Evolutionary conservation across 1,284 basidiomycete species (phyloP), one percentile per base, ranked within the genome.

Genomic region (Trametes sp.): DNA sequence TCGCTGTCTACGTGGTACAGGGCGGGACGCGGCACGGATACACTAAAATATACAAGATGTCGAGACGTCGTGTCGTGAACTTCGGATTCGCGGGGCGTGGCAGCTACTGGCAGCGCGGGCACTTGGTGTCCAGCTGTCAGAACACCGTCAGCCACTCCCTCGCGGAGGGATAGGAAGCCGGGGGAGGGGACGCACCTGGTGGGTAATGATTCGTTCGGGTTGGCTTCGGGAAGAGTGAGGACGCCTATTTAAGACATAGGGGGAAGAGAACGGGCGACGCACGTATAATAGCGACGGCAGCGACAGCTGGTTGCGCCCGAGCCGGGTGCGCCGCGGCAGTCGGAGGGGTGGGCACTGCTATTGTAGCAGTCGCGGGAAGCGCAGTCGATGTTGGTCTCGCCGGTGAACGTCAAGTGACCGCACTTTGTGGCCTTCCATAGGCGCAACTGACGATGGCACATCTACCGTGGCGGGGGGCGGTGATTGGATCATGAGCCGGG

Each of bases 381-480:
- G 70, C 89, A 92, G 76, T 91, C 89, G 74, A 88, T 72, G 71
- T 79, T 66, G 44, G 70, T 72, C 59, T 86, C 82, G 29, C 80
- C 77, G 64, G 76, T 80, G 69, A 83, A 85, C n/a, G 78, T 78
- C 68, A 82, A 76, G 74, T 90, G 88, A 29, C 78, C 79, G 76
- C 89, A 92, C 38, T 57, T 74, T 29, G 71, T 75, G 66, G 80
- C 82, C 70, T 77, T 80, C 63, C 74, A 77, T 74, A 89, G 84
- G 69, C 76, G 80, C 70, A 90, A 82, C 61, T 78, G 78, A 64
- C 87, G 82, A 75, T 87, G 84, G 78, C 89, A 90, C 88, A 90
- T 90, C 71, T 76, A 10, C 38, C 19, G 66, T 57, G 50, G n/a
- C n/a, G n/a, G n/a, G 50, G 33, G 51, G 51, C 51, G 35, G 66